phyloP scores from a whole-genome alignment of 768 basidiomycete species.

The Filobasidium wieringae region DNA sequence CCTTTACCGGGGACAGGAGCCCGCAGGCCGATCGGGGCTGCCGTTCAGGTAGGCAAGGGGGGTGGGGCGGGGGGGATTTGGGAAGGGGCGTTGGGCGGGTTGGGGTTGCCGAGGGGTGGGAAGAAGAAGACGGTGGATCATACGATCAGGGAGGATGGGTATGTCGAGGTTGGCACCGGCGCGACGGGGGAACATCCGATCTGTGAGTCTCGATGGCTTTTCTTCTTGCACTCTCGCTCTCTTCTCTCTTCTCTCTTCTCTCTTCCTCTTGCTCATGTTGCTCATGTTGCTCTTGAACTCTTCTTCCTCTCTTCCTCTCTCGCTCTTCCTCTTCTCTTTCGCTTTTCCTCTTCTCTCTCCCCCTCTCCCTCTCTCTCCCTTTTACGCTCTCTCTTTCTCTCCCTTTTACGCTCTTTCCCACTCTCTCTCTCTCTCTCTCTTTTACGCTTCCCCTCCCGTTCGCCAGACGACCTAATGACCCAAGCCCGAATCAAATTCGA shows the following conservation, averaged over 20 bases:
- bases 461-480: slow-evolving; percentile 35
- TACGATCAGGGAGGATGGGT: slow-evolving; percentile 4
- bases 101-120: not conserved
- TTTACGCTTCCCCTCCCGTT: not conserved
- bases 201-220: slow-evolving; percentile 6
- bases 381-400: not conserved
- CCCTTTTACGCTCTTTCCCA: not conserved
- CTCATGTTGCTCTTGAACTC: too few relatives aligned
- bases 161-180: slow-evolving; percentile 6
- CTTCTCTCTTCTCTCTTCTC: not conserved
- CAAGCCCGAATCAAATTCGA: slow-evolving; percentile 27
- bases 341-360: not conserved
- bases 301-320: not conserved
- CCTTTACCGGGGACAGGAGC: not conserved
- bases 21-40: not conserved
- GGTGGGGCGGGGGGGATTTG: slow-evolving; percentile 11
- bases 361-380: not conserved
- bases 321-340: not conserved
- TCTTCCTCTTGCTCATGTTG: not conserved
- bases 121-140: slow-evolving; percentile 4
- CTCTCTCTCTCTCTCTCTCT: not conserved
- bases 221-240: not conserved
- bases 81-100: not conserved
- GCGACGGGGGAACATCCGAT: slow-evolving; percentile 30
- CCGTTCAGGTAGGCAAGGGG: slow-evolving; percentile 5